A percentile compares a stretch with the other conserved stretches of the same genome.
These are phyloP conservation scores for Penicillium freii DNA, from an alignment of 2,329 filamentous ascomycete species.

Conservation along the genomic window DNA sequence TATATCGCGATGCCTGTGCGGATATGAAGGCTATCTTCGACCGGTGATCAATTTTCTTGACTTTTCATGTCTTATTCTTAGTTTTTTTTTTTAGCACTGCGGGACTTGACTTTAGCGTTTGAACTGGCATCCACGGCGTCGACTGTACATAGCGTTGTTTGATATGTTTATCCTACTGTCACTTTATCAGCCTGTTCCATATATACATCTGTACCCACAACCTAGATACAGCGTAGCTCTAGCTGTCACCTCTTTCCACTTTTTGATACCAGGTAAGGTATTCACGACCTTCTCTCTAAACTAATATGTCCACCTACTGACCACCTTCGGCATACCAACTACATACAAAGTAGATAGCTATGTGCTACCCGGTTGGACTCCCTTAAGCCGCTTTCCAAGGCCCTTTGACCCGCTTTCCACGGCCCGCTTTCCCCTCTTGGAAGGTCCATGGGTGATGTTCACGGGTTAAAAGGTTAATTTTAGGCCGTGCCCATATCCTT, in stretches of 20 bases:
- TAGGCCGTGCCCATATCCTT: too few species aligned
- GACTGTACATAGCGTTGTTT: constrained; percentile 5
- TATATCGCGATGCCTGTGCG: constrained; percentile 46
- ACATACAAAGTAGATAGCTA: too few species aligned
- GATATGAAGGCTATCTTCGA: constrained; percentile 45
- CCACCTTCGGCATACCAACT: too few species aligned
- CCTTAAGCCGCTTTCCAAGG: too few species aligned
- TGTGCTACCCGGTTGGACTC: too few species aligned
- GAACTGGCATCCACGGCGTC: constrained; percentile 11
- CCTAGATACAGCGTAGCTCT: background rate
- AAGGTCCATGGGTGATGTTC: too few species aligned
- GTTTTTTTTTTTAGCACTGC: constrained; percentile 2
- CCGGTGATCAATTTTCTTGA: constrained; percentile 14
- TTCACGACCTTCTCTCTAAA: too few species aligned
- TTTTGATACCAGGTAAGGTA: too few species aligned
- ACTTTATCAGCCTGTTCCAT: background rate
- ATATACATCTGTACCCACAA: background rate
- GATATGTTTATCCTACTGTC: background rate
- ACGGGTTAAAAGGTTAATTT: too few species aligned
- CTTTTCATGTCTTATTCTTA: constrained; percentile 5
- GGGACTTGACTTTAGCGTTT: constrained; percentile 2
- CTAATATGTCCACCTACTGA: too few species aligned
- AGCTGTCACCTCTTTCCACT: background rate
- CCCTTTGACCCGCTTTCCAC: too few species aligned
- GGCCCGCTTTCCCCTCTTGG: too few species aligned